These are phyloP conservation scores for Polygonum aviculare DNA, from an alignment of 148 eudicot genomes.

Conservation along the genomic window DNA sequence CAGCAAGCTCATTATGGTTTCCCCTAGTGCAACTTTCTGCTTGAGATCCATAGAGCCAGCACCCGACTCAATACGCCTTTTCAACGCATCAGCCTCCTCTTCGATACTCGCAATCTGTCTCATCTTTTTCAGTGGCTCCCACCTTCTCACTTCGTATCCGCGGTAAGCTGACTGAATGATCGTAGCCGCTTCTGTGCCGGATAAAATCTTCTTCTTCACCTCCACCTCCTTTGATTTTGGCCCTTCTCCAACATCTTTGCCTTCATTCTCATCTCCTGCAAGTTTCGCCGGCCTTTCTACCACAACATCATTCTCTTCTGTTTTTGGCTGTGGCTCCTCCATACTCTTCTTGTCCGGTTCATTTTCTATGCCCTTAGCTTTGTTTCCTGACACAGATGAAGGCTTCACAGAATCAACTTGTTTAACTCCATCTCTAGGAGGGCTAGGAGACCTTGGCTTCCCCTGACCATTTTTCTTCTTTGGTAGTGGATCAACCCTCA, in stretches of 20 bases:
- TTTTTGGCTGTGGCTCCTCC: not conserved
- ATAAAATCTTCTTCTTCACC: conserved; percentile 19
- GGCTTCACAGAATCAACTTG: conserved; percentile 3
- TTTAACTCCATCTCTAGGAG: conserved; percentile 26
- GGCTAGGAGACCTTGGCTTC: conserved; percentile 43
- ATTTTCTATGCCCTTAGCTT: not conserved
- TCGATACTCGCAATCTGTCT: conserved; percentile 41
- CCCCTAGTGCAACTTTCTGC: conserved; percentile 38
- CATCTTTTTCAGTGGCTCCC: conserved; percentile 58
- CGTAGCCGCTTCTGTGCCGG: conserved; percentile 57
- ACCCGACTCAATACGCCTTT: conserved; percentile 26
- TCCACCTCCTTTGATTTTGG: not conserved
- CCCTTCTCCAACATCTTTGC: not conserved
- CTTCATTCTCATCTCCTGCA: not conserved
- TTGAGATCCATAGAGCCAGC: conserved; percentile 17
- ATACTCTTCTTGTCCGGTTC: not conserved
- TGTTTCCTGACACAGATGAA: not conserved
- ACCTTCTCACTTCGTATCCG: conserved; percentile 58
- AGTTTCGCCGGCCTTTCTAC: not conserved
- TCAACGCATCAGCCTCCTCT: conserved; percentile 29
- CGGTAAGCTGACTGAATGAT: conserved; percentile 61
- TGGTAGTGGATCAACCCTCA: conserved; percentile 53
- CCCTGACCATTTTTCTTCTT: conserved; percentile 33
- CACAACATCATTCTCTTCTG: not conserved
- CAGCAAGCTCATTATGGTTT: conserved; percentile 59